A percentile compares a stretch with the other conserved stretches of the same genome.
Evolutionary conservation across 1,139 yeast species (phyloP).

Genomic region (Hanseniaspora uvarum): DNA sequence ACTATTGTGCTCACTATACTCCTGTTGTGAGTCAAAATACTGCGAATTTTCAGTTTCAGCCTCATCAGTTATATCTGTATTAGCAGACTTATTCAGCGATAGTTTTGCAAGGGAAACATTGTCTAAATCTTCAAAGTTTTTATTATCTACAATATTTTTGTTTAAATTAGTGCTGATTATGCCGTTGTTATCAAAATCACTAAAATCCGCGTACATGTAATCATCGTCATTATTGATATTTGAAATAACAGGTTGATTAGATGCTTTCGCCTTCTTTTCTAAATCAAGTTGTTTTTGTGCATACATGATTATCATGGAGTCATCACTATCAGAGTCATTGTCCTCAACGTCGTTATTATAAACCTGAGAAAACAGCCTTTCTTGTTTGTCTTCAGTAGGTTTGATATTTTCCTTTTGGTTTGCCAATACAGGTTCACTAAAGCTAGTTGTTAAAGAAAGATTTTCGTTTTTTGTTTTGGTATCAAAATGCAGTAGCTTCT

Average conservation of each 20-base stretch:
- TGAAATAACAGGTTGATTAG: background rate
- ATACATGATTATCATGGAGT: constrained; percentile 18
- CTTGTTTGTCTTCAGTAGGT: constrained; percentile 8
- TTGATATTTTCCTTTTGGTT: background rate
- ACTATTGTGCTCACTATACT: constrained; percentile 26
- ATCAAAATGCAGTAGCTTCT: background rate
- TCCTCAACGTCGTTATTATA: constrained; percentile 1
- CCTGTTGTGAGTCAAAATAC: constrained; percentile 26
- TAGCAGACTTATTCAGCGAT: constrained; percentile 18
- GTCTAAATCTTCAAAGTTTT: constrained; percentile 22
- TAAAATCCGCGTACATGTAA: background rate
- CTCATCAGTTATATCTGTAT: constrained; percentile 26
- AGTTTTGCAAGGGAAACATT: constrained; percentile 28
- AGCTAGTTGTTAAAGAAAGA: background rate
- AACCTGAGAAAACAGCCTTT: constrained; percentile 19
- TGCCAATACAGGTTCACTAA: background rate
- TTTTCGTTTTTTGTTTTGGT: background rate
- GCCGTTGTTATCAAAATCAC: background rate
- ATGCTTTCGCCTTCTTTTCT: constrained; percentile 1
- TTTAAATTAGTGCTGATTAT: background rate
- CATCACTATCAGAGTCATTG: constrained; percentile 5
- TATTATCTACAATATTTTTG: constrained; percentile 20
- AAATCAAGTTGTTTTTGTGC: constrained; percentile 17
- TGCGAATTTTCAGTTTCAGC: constrained; percentile 30
- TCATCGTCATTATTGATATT: constrained; percentile 4